phyloP scores from a whole-genome alignment of 2,329 filamentous ascomycete species.

The Sordariomycetes sp. region DNA sequence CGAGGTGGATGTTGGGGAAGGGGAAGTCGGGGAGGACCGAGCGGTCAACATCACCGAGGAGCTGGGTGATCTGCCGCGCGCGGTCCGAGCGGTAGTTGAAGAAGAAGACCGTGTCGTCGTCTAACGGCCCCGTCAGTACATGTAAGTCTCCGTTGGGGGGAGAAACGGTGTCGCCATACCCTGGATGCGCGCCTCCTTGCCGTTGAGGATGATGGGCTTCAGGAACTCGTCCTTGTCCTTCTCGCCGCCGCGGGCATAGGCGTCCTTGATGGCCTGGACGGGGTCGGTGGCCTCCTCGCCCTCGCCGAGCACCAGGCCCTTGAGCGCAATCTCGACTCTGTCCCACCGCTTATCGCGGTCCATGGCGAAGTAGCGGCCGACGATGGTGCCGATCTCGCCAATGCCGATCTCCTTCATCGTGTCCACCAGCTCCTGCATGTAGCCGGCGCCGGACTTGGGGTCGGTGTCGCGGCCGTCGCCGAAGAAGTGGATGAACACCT shows the following conservation, averaged over 20 bases:
- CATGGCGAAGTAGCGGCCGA: conserved; percentile 97
- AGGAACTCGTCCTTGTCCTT: conserved; percentile 92
- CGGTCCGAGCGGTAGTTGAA: conserved; percentile 99
- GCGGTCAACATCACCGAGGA: conserved; percentile 85
- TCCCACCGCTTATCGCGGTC: conserved; percentile 99
- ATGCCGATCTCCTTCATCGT: conserved; percentile 74
- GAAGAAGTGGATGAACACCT: conserved; percentile 99
- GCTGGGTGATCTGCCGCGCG: conserved; percentile 89
- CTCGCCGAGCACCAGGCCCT: conserved; percentile 76
- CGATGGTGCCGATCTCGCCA: conserved; percentile 83
- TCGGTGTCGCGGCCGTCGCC: conserved; percentile 96
- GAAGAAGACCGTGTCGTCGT: conserved; percentile 94
- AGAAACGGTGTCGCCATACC: conserved; percentile 33
- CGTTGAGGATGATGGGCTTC: conserved; percentile 91
- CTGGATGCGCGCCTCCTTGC: conserved; percentile 75
- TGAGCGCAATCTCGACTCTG: conserved; percentile 78
- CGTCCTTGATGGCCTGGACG: conserved; percentile 74
- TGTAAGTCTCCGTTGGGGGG: background rate
- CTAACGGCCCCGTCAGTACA: conserved; percentile 27
- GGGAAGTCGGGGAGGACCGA: conserved; percentile 84
- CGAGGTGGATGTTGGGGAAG: conserved; percentile 82
- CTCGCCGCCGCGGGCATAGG: conserved; percentile 61
- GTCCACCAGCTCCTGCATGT: conserved; percentile 78
- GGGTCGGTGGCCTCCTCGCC: conserved; percentile 80
- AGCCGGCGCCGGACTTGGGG: conserved; percentile 81